These are phyloP conservation scores for Suaeda aralocaspica DNA, from an alignment of 148 eudicot genomes.

Conservation along the genomic window DNA sequence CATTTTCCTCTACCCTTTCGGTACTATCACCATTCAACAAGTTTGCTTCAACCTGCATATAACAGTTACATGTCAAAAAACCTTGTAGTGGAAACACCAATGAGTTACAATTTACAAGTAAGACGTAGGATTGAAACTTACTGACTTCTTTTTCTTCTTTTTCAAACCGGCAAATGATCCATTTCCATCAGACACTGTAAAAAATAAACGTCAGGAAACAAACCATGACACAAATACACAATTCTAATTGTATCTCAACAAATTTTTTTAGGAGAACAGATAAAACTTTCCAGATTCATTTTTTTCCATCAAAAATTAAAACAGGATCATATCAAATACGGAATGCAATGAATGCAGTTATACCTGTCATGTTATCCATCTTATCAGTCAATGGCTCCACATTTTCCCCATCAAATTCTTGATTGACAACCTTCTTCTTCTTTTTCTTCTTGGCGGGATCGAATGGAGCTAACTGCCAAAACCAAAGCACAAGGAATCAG, in stretches of 20 bases:
- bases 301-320: too few species aligned
- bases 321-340: not conserved
- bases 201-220: not conserved
- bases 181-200: constrained; percentile 21
- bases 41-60: constrained; percentile 53
- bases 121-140: constrained; percentile 21
- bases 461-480: constrained; percentile 19
- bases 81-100: not conserved
- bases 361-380: constrained; percentile 22
- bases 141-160: constrained; percentile 72
- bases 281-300: too few species aligned
- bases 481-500: not conserved
- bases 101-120: not conserved
- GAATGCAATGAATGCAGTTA: not conserved
- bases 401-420: constrained; percentile 13
- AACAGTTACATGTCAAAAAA: constrained; percentile 4
- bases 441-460: constrained; percentile 29
- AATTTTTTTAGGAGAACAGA: too few species aligned
- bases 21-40: constrained; percentile 44
- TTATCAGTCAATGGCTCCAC: constrained; percentile 16
- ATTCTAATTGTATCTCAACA: too few species aligned
- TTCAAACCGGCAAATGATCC: constrained; percentile 67
- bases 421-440: constrained; percentile 21
- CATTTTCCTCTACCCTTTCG: constrained; percentile 43
- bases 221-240: too few species aligned